Base-by-base conservation (phyloP, 1,284 basidiomycete species). In the Melampsora americana region DNA sequence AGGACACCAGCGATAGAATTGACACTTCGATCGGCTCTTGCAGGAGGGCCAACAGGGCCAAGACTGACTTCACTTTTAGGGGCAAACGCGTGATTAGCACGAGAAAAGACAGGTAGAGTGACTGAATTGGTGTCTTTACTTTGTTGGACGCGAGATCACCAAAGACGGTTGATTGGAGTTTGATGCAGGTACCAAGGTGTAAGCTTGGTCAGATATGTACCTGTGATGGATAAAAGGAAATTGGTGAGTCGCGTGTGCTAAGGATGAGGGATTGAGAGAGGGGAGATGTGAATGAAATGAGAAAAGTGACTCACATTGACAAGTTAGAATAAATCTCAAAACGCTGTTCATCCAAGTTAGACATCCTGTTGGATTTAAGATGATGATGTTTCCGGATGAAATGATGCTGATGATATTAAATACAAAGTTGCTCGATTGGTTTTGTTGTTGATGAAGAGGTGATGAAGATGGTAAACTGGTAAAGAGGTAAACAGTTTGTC, bases 151-250 rank as follows among this genome's bases (percentile, higher is more conserved):
- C 16, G 53, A 48, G 32, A 42, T 73, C n/a, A 66, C 62, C n/a
- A 59, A n/a, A 23, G n/a, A 28, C 53, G n/a, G 18, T 59, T 59
- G 6, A n/a, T 59, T 59, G 1, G 28, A 59, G 12, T 59, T n/a
- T 11, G 53, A 66, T 23, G 7, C 50, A 28, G 71, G 64, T 23
- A 46, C 46, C 39, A 73, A 48, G 16, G 64, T 66, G 46, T 73
- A 73, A 26, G 64, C 46, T 18, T 73, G 46, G 50, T 73, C 71
- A 6, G 71, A 73, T 16, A 73, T 66, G 50, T 66, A 73, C 12
- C 71, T 73, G 50, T 18, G 56, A 32, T 20, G 30, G n/a, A 28
- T 28, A 23, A 20, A 64, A 39, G 30, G 26, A 23, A 5, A 23
- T 59, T 14, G 20, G n/a, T n/a, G 28, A 59, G 28, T 59, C 53